Conservation (phyloP, 202 grass and related monocot genomes). For the Panicum hallii region DNA sequence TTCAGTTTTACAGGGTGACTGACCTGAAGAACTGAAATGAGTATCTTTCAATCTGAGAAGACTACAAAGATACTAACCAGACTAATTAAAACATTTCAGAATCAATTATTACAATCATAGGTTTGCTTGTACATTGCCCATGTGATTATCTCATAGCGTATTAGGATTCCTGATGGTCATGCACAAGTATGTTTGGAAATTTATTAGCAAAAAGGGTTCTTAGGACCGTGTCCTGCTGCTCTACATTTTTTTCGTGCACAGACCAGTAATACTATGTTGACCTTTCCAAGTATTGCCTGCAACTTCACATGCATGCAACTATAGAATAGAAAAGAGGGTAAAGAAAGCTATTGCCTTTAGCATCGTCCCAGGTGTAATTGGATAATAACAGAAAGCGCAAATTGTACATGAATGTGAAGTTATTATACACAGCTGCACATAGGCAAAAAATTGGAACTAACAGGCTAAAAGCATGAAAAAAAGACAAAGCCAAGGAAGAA, state of each 20-base stretch:
- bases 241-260: neutral
- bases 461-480: neutral
- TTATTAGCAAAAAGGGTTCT: neutral
- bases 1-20: conserved; percentile 7
- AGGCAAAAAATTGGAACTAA: neutral
- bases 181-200: conserved; percentile 7
- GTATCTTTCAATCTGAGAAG: conserved; percentile 18
- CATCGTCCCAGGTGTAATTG: neutral
- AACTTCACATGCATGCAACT: conserved; percentile 18
- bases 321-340: neutral
- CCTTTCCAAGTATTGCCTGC: conserved; percentile 6
- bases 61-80: neutral
- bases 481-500: neutral
- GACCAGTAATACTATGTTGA: neutral
- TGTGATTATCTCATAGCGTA: neutral
- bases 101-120: neutral
- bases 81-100: neutral
- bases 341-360: conserved; percentile 22
- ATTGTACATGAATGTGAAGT: conserved; percentile 19
- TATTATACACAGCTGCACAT: neutral
- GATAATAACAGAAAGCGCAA: neutral
- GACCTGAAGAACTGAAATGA: conserved; percentile 7
- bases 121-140: neutral
- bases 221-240: neutral
- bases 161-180: neutral